Conservation (phyloP, 805 yeast genomes). For the Candida railenensis region DNA sequence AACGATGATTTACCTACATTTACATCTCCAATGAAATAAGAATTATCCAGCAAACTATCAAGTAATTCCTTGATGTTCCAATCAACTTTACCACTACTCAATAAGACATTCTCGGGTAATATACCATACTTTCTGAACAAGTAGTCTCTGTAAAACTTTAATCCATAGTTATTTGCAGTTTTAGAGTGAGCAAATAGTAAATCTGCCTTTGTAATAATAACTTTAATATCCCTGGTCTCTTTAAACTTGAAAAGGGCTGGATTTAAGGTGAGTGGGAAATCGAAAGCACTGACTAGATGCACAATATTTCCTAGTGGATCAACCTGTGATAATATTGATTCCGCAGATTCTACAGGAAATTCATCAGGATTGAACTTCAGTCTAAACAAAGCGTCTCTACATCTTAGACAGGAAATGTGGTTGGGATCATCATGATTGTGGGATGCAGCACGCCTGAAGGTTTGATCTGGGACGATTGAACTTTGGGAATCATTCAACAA, state of each 20-base stretch:
- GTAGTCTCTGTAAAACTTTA: conserved; percentile 32
- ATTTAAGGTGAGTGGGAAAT: conserved; percentile 66
- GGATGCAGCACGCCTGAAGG: too few relatives aligned
- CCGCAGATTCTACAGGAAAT: conserved; percentile 22
- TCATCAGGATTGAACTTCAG: conserved; percentile 36
- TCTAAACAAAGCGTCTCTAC: conserved; percentile 51
- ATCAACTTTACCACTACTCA: conserved; percentile 49
- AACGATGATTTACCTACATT: conserved; percentile 72
- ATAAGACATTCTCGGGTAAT: conserved; percentile 40
- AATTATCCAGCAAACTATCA: conserved; percentile 32
- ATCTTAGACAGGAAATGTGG: conserved; percentile 49
- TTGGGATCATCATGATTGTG: too few relatives aligned
- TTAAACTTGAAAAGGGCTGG: conserved; percentile 31
- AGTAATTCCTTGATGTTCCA: conserved; percentile 52
- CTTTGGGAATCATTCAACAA: conserved; percentile 16
- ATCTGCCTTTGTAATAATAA: conserved; percentile 46
- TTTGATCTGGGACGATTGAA: too few relatives aligned
- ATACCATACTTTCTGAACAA: conserved; percentile 28
- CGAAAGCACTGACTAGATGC: conserved; percentile 64
- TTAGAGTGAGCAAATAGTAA: conserved; percentile 35
- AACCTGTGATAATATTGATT: conserved; percentile 22
- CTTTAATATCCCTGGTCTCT: conserved; percentile 33
- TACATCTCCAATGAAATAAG: conserved; percentile 62
- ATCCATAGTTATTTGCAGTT: conserved; percentile 23
- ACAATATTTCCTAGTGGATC: conserved; percentile 50